Conservation (phyloP, 768 basidiomycete species). For the Trametes cingulata region DNA sequence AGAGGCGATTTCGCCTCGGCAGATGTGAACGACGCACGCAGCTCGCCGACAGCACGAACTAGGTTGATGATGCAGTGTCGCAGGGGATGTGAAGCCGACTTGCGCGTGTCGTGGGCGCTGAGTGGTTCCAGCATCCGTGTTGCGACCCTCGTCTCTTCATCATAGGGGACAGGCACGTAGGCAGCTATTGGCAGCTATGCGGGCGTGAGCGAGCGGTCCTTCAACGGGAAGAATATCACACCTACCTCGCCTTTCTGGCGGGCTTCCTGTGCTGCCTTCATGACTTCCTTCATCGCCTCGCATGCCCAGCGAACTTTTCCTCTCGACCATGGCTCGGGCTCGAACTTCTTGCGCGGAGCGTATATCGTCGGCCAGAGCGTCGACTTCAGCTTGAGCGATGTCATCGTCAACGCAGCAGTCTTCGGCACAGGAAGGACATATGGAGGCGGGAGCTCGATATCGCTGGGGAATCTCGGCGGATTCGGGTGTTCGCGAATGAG, state of each 20-base stretch:
- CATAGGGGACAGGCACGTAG: conserved; percentile 60
- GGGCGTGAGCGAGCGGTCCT: too few relatives aligned
- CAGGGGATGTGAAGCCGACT: conserved; percentile 70
- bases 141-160: conserved; percentile 27
- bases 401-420: conserved; percentile 63
- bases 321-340: conserved; percentile 65
- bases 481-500: conserved; percentile 29
- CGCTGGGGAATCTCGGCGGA: conserved; percentile 52
- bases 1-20: conserved; percentile 6
- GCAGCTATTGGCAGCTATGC: conserved; percentile 74
- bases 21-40: conserved; percentile 37
- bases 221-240: neutral
- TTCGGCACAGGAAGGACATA: conserved; percentile 64
- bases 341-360: conserved; percentile 66
- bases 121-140: conserved; percentile 38
- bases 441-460: conserved; percentile 49
- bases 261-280: conserved; percentile 51
- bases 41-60: conserved; percentile 65
- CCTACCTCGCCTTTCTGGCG: conserved; percentile 58
- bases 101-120: conserved; percentile 70
- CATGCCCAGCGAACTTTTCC: conserved; percentile 75
- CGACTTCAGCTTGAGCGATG: conserved; percentile 66
- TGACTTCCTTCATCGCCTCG: conserved; percentile 58
- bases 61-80: conserved; percentile 83
- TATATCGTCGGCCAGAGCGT: conserved; percentile 86